Conservation (phyloP, 768 basidiomycete species). For the Mycena olivaceomarginata region DNA sequence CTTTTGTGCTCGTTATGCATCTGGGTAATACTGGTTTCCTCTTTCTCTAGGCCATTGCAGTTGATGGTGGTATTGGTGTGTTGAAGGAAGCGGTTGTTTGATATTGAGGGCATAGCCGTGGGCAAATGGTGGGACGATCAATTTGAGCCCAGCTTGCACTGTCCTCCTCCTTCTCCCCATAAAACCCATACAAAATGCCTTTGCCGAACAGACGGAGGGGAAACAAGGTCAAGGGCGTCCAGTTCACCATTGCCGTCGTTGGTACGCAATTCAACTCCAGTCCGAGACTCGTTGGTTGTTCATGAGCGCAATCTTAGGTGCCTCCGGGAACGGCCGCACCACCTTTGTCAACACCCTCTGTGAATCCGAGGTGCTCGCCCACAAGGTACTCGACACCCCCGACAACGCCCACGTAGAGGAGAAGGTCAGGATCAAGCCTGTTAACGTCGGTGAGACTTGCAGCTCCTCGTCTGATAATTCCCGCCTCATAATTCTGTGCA, state of each 20-base stretch:
- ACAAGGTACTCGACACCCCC: constrained; percentile 79
- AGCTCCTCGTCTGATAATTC: neutral
- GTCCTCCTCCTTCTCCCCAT: constrained; percentile 23
- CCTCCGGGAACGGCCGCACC: constrained; percentile 91
- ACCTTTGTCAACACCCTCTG: constrained; percentile 96
- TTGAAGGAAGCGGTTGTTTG: constrained; percentile 40
- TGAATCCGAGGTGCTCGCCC: constrained; percentile 84
- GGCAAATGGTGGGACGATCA: constrained; percentile 47
- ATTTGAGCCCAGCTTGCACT: constrained; percentile 12
- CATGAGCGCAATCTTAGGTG: constrained; percentile 68
- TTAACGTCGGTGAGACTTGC: constrained; percentile 80
- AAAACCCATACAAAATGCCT: constrained; percentile 69
- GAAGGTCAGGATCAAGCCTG: constrained; percentile 86
- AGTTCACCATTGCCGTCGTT: constrained; percentile 93
- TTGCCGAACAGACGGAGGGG: constrained; percentile 72
- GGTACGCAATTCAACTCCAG: constrained; percentile 63
- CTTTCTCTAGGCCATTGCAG: too few species aligned
- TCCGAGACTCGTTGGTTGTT: neutral
- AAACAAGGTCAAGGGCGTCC: constrained; percentile 93
- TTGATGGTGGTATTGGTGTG: too few species aligned
- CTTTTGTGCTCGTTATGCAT: too few species aligned
- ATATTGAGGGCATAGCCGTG: neutral
- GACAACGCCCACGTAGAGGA: constrained; percentile 87
- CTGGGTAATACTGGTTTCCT: too few species aligned
- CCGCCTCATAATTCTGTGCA: constrained; percentile 48